A percentile compares a stretch with the other conserved stretches of the same genome.
These are phyloP conservation scores for Thalassiosira ordinaria DNA, from an alignment of 352 stramenopile species.

Conservation along the genomic window DNA sequence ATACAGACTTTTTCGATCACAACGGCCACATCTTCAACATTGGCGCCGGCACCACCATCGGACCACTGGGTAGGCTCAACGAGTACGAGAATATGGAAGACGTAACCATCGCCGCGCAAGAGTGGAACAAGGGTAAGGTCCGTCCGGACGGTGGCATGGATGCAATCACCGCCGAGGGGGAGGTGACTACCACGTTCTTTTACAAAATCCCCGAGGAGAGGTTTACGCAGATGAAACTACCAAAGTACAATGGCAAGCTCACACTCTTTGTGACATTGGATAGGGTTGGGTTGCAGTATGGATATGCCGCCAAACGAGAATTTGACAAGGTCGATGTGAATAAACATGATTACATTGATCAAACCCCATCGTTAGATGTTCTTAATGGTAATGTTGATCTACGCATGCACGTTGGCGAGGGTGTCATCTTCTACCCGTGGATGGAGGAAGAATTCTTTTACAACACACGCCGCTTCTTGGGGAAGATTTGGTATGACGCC, in stretches of 20 bases:
- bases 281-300: conserved; percentile 28
- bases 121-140: conserved; percentile 4
- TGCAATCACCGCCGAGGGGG: conserved; percentile 15
- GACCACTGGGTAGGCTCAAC: conserved; percentile 1
- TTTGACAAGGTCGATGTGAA: conserved; percentile 28
- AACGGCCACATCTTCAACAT: conserved; percentile 29
- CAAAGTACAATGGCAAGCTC: conserved; percentile 32
- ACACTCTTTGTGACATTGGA: conserved; percentile 39
- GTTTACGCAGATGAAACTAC: conserved; percentile 15
- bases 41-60: conserved; percentile 3
- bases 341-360: conserved; percentile 29
- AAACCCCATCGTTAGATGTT: conserved; percentile 5
- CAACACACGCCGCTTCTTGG: conserved; percentile 26
- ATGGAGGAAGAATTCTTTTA: conserved; percentile 43
- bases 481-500: conserved; percentile 40
- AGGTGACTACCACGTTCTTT: conserved; percentile 17
- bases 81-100: conserved; percentile 33
- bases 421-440: conserved; percentile 37
- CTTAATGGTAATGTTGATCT: conserved; percentile 26
- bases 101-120: conserved; percentile 12
- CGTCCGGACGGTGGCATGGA: conserved; percentile 14
- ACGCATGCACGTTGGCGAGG: conserved; percentile 30
- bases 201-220: conserved; percentile 28
- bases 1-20: conserved; percentile 30
- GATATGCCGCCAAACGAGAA: conserved; percentile 6